Evolutionary conservation across 2,329 filamentous ascomycete genomes (phyloP).

Genomic region (Stemphylium beticola): DNA sequence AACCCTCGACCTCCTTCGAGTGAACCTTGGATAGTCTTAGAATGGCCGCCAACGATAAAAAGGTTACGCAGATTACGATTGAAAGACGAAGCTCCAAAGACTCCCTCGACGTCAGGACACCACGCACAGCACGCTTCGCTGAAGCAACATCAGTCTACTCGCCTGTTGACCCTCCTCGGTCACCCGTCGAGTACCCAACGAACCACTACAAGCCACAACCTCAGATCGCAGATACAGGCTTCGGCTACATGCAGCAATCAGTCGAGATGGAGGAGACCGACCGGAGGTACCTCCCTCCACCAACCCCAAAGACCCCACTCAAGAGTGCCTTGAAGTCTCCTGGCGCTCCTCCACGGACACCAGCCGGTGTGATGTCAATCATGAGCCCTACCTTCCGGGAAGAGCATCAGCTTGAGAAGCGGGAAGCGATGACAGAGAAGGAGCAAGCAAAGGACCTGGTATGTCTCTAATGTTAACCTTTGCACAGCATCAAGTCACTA

Average conservation of each 20-base stretch:
- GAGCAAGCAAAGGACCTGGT: constrained; percentile 88
- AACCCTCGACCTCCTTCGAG: constrained; percentile 39
- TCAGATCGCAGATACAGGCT: constrained; percentile 86
- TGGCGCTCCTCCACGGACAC: constrained; percentile 72
- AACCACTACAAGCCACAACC: constrained; percentile 65
- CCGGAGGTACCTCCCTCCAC: constrained; percentile 55
- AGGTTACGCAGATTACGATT: constrained; percentile 50
- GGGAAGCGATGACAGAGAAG: constrained; percentile 80
- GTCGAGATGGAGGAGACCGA: constrained; percentile 62
- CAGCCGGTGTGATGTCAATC: constrained; percentile 64
- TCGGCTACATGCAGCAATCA: constrained; percentile 77
- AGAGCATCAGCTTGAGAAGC: constrained; percentile 85
- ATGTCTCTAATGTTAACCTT: constrained; percentile 52
- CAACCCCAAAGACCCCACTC: constrained; percentile 77
- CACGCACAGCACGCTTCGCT: constrained; percentile 78
- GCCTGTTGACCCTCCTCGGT: constrained; percentile 66
- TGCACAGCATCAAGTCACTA: constrained; percentile 30
- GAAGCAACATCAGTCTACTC: constrained; percentile 82
- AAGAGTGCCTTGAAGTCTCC: constrained; percentile 91
- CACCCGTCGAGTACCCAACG: constrained; percentile 59
- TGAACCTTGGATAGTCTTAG: constrained; percentile 45
- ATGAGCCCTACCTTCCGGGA: constrained; percentile 91
- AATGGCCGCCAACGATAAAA: constrained; percentile 57
- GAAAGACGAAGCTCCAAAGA: constrained; percentile 50
- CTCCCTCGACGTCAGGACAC: constrained; percentile 63